phyloP scores from a whole-genome alignment of 139 green algal species.

The Nannochloris sp. region DNA sequence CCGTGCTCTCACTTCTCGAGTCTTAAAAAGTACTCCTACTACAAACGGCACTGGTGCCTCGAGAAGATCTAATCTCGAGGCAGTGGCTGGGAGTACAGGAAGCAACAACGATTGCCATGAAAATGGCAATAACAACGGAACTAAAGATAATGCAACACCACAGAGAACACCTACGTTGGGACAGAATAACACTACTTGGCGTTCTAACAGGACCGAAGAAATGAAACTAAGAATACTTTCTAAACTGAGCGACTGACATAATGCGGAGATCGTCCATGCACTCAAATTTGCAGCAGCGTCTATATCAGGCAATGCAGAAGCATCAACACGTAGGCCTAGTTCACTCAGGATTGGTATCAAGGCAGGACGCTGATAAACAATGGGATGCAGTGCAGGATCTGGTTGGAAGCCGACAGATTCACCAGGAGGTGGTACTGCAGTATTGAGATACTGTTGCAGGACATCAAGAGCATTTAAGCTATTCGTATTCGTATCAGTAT shows the following conservation, averaged over 20 bases:
- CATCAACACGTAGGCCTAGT: constrained; percentile 7
- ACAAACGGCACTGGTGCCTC: constrained; percentile 72
- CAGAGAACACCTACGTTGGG: constrained; percentile 68
- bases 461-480: constrained; percentile 1
- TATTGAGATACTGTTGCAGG: not conserved
- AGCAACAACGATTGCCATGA: constrained; percentile 80
- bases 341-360: not conserved
- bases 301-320: constrained; percentile 14
- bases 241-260: constrained; percentile 70
- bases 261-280: constrained; percentile 58
- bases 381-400: constrained; percentile 30
- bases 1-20: constrained; percentile 54
- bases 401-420: constrained; percentile 12
- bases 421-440: not conserved
- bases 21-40: constrained; percentile 83
- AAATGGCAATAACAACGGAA: constrained; percentile 80
- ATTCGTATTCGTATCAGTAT: too few relatives aligned
- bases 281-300: constrained; percentile 24
- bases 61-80: constrained; percentile 32
- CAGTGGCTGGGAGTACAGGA: constrained; percentile 59
- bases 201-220: constrained; percentile 74
- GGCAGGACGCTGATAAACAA: constrained; percentile 25
- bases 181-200: constrained; percentile 83
- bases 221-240: constrained; percentile 74
- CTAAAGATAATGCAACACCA: constrained; percentile 59